Conservation (phyloP, 805 yeast species). For the Candida wancherniae region DNA sequence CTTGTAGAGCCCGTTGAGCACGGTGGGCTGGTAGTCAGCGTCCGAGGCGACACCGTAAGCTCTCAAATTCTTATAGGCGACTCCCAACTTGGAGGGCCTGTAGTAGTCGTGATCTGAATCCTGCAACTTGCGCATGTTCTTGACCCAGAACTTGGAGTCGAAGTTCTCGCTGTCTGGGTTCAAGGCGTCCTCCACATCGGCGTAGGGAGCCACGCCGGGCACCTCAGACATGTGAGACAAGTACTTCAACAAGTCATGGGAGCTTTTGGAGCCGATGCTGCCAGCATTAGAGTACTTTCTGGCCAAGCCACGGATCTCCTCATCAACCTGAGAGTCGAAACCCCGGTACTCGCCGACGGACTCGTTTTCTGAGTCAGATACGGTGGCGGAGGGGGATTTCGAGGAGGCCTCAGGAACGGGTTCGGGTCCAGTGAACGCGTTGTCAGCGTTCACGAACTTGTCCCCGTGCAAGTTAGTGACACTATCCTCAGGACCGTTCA, state of each 20-base stretch:
- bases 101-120: slow-evolving; percentile 57
- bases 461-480: slow-evolving; percentile 9
- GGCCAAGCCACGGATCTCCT: slow-evolving; percentile 39
- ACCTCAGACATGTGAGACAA: slow-evolving; percentile 42
- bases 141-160: slow-evolving; percentile 62
- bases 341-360: slow-evolving; percentile 28
- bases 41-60: slow-evolving; percentile 66
- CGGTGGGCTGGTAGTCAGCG: slow-evolving; percentile 62
- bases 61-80: slow-evolving; percentile 53
- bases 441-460: slow-evolving; percentile 8
- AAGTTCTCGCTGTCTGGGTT: slow-evolving; percentile 59
- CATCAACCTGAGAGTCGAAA: slow-evolving; percentile 28
- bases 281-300: slow-evolving; percentile 27
- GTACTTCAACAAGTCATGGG: slow-evolving; percentile 29
- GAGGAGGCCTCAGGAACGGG: slow-evolving; percentile 5
- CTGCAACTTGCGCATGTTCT: slow-evolving; percentile 51
- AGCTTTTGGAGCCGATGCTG: slow-evolving; percentile 13
- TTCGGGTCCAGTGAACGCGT: slow-evolving; percentile 8
- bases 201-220: slow-evolving; percentile 18
- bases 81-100: slow-evolving; percentile 55
- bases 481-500: slow-evolving; percentile 9
- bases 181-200: slow-evolving; percentile 23
- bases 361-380: no score
- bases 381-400: slow-evolving; percentile 3
- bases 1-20: slow-evolving; percentile 33